Base-by-base conservation (phyloP, 441 rosid species). In the Omphalea diandra region DNA sequence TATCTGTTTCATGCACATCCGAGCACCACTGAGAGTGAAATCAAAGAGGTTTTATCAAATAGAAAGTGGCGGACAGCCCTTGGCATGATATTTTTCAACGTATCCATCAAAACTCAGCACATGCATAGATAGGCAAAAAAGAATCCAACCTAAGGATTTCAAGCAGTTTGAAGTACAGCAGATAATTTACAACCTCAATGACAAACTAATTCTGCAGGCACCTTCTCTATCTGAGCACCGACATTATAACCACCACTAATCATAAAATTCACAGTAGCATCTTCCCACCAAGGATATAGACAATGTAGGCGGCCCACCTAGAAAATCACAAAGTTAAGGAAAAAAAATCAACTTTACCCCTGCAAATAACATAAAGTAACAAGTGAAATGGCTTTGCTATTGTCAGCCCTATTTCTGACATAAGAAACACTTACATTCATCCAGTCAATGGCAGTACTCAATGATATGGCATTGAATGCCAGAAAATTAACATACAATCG, bases 221-320 rank as follows among this genome's bases (percentile, higher is more conserved):
- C 98, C 97, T 85, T 79, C 67, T 83, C 71, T 26, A 91, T 88
- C 67, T 79, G 87, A 66, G 78, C 15, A 70, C 70, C 57, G 57
- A 93, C 88, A 61, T 84, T 81, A 78, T 89, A 93, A 70, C 98
- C 97, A 12, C 98, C 97, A 66, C 84, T 76, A 33, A 80, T 77
- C 93, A 93, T 90, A 46, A 87, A 90, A 77, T 74, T 83, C 44
- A 90, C 91, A 18, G 90, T 81, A 38, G 96, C 90, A 78, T 89
- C 88, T 63, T 85, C 87, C 97, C 96, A 90, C 96, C 96, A 89
- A 53, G 91, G 90, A 83, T 75, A 86, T 59, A 81, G 78, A 80
- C 97, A 90, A 82, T 93, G 97, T 79, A 90, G 75, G 27, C 90
- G 84, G 77, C 98, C 96, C 44, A 89, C 83, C 98, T 90, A 76